phyloP scores from a whole-genome alignment of 352 stramenopile species.

The Pythium aphanidermatum region DNA sequence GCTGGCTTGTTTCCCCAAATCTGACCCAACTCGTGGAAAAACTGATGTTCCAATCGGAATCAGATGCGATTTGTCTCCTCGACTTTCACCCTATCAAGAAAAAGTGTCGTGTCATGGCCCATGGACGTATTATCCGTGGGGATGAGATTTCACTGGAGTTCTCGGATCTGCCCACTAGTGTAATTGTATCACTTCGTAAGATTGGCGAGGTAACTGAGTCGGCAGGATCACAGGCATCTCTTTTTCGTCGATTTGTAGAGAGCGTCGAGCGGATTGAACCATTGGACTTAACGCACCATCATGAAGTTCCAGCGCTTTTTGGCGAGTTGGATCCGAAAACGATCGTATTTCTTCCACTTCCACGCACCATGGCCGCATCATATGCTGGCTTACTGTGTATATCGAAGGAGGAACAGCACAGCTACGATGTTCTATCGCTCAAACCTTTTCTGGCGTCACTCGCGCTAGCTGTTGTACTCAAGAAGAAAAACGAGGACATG shows the following conservation, averaged over 20 bases:
- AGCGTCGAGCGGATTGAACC: constrained; percentile 27
- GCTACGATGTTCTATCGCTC: constrained; percentile 24
- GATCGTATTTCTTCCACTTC: constrained; percentile 46
- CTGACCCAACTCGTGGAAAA: constrained; percentile 25
- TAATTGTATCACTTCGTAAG: constrained; percentile 1
- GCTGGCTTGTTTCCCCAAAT: constrained; percentile 29
- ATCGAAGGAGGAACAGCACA: constrained; percentile 10
- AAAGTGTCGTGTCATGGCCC: constrained; percentile 29
- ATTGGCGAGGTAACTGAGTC: constrained; percentile 11
- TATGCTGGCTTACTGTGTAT: constrained; percentile 43
- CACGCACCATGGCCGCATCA: constrained; percentile 24
- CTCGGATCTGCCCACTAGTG: constrained; percentile 1
- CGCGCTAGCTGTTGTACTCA: constrained; percentile 34
- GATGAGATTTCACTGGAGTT: not conserved
- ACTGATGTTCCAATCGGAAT: constrained; percentile 19
- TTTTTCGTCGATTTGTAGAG: constrained; percentile 36
- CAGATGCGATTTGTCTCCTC: constrained; percentile 41
- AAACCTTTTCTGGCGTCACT: constrained; percentile 48
- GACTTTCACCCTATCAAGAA: constrained; percentile 37
- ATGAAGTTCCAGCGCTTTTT: constrained; percentile 21
- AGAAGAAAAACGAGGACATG: constrained; percentile 57
- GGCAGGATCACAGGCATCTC: not conserved
- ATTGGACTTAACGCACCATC: constrained; percentile 37
- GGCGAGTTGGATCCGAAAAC: constrained; percentile 9
- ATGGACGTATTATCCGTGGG: not conserved